A percentile compares a stretch with the other conserved stretches of the same genome.
Evolutionary conservation across 192 early-diverging fungal genomes (phyloP).

Genomic region (Coemansia sp.): DNA sequence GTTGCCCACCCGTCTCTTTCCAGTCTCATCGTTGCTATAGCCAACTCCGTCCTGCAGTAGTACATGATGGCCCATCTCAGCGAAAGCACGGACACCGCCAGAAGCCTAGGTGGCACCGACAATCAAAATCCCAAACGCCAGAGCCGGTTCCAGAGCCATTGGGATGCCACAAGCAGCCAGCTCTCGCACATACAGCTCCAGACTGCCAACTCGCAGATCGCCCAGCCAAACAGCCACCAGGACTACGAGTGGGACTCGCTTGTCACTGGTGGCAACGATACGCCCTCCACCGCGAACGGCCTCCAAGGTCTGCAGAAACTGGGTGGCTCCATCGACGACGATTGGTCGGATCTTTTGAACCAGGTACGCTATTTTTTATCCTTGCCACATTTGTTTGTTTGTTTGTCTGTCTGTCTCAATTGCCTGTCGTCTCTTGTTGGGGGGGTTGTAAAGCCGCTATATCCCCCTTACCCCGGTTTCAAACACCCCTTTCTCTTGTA

Average conservation of each 20-base stretch:
- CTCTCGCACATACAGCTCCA: slow-evolving; percentile 20
- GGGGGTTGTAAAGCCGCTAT: not conserved
- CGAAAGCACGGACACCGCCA: slow-evolving; percentile 24
- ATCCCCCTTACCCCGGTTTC: not conserved
- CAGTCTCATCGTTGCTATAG: slow-evolving; percentile 6
- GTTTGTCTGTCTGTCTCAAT: not conserved
- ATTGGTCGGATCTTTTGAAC: slow-evolving; percentile 50
- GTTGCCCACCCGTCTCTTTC: slow-evolving; percentile 5
- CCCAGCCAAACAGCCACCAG: slow-evolving; percentile 16
- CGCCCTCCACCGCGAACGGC: slow-evolving; percentile 24
- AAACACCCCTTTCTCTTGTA: not conserved
- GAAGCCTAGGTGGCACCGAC: slow-evolving; percentile 23
- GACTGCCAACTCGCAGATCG: slow-evolving; percentile 17
- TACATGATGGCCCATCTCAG: slow-evolving; percentile 38
- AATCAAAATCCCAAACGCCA: slow-evolving; percentile 47
- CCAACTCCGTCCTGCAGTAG: not conserved
- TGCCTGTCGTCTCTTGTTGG: not conserved
- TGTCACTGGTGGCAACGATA: slow-evolving; percentile 15
- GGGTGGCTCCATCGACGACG: slow-evolving; percentile 30
- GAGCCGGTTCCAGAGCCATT: slow-evolving; percentile 52
- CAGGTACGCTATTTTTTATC: slow-evolving; percentile 31
- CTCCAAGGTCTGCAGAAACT: slow-evolving; percentile 30
- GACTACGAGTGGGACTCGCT: slow-evolving; percentile 41
- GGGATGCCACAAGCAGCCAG: slow-evolving; percentile 38
- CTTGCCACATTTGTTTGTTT: not conserved